Conservation (phyloP, 2,329 filamentous ascomycete species). For the Colletotrichum australisinense region DNA sequence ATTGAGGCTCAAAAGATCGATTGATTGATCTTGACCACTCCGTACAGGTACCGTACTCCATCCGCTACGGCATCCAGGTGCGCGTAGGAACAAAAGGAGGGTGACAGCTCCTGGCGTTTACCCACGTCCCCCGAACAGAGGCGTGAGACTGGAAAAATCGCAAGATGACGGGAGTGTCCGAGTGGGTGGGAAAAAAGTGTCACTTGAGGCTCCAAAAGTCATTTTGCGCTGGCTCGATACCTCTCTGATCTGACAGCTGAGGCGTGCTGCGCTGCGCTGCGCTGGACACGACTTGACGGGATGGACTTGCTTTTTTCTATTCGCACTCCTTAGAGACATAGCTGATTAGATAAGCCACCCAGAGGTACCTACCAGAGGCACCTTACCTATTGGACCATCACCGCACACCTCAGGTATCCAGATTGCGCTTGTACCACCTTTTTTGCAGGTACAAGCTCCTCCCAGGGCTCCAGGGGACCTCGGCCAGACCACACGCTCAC, state of each 20-base stretch:
- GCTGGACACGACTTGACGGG: neutral
- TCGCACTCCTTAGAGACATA: slow-evolving; percentile 14
- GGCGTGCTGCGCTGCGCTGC: neutral
- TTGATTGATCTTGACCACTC: neutral
- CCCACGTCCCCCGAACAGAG: neutral
- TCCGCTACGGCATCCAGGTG: neutral
- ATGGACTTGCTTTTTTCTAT: slow-evolving; percentile 11
- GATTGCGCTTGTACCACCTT: slow-evolving; percentile 28
- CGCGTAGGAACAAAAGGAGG: neutral
- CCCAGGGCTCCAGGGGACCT: neutral
- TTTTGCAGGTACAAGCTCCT: slow-evolving; percentile 12
- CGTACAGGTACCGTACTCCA: neutral
- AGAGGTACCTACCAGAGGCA: neutral
- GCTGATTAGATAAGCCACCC: neutral
- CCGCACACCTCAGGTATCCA: neutral
- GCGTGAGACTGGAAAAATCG: neutral
- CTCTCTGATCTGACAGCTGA: neutral
- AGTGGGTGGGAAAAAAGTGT: neutral
- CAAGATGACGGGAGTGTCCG: neutral
- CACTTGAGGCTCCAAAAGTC: neutral
- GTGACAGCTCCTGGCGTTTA: neutral
- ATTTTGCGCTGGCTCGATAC: neutral
- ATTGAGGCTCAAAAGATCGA: neutral
- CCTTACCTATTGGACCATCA: neutral
- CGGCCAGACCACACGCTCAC: neutral